Percentiles rank a stretch among this genome's conserved stretches.
Evolutionary conservation across 495 filamentous ascomycete genomes (phyloP).

Genomic region (Penicillium subrubescens): DNA sequence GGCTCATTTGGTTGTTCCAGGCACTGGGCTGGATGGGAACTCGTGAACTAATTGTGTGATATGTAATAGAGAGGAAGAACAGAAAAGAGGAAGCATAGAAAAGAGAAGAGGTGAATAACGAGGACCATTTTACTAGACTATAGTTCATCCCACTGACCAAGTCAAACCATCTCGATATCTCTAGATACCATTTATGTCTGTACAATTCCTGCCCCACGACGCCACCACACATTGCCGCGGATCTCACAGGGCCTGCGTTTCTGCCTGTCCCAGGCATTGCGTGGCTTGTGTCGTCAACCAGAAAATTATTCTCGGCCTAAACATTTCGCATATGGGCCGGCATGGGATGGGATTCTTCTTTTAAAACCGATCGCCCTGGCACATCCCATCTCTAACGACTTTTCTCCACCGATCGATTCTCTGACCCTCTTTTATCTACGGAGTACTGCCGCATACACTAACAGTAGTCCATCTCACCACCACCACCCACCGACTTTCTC

Average conservation of each 20-base stretch:
- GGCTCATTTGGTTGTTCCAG: constrained; percentile 3
- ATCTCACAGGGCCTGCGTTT: constrained; percentile 1
- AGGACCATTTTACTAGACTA: background rate
- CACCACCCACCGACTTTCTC: background rate
- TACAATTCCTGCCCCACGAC: background rate
- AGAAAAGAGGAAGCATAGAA: background rate
- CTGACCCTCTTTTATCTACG: constrained; percentile 8
- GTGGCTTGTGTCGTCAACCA: constrained; percentile 38
- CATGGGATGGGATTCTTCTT: background rate
- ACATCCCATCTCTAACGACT: constrained; percentile 10
- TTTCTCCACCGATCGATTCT: constrained; percentile 8
- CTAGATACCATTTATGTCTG: background rate
- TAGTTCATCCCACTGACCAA: background rate
- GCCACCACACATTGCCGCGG: background rate
- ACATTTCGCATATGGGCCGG: background rate
- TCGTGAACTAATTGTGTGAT: background rate
- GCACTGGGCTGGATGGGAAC: background rate
- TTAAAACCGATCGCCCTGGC: constrained; percentile 18
- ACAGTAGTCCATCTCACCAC: background rate
- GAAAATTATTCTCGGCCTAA: constrained; percentile 23
- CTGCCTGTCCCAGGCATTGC: constrained; percentile 24
- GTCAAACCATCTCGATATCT: background rate
- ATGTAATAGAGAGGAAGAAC: background rate
- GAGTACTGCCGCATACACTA: background rate
- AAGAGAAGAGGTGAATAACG: background rate